These are phyloP conservation scores for Nemania sp. DNA, from an alignment of 2,329 filamentous ascomycete species.

Conservation along the genomic window DNA sequence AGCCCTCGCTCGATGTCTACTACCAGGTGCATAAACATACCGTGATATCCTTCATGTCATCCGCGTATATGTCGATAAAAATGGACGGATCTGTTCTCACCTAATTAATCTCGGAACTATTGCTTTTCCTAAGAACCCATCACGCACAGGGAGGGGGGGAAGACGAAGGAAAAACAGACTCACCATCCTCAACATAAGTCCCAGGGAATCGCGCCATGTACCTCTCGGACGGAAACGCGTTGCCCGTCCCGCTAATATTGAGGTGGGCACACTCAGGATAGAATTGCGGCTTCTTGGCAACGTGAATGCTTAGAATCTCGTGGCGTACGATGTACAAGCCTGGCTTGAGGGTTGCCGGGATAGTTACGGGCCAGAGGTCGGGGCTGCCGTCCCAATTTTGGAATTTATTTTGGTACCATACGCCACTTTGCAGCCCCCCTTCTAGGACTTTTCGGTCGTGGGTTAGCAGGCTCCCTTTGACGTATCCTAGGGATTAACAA, in stretches of 20 bases:
- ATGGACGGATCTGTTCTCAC: constrained; percentile 52
- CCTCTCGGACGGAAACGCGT: constrained; percentile 46
- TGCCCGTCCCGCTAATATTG: constrained; percentile 51
- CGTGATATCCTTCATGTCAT: constrained; percentile 49
- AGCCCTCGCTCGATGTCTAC: background rate
- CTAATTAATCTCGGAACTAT: constrained; percentile 16
- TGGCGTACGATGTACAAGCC: constrained; percentile 65
- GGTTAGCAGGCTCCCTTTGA: background rate
- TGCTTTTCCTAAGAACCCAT: background rate
- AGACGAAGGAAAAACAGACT: constrained; percentile 24
- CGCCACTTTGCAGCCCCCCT: constrained; percentile 51
- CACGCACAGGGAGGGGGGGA: background rate
- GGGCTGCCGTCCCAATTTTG: constrained; percentile 55
- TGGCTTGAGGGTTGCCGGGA: constrained; percentile 58
- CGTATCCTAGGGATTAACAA: background rate
- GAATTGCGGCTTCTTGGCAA: constrained; percentile 61
- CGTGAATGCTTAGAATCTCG: constrained; percentile 64
- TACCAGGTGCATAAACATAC: constrained; percentile 42
- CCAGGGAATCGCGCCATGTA: constrained; percentile 54
- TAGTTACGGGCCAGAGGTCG: constrained; percentile 58
- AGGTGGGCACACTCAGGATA: constrained; percentile 57
- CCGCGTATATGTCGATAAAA: constrained; percentile 54
- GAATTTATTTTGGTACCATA: constrained; percentile 56
- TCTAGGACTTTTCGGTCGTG: constrained; percentile 43
- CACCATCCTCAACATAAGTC: constrained; percentile 52